These are phyloP conservation scores for Diutina pseudorugosa DNA, from an alignment of 1,139 yeast genomes.

Conservation along the genomic window DNA sequence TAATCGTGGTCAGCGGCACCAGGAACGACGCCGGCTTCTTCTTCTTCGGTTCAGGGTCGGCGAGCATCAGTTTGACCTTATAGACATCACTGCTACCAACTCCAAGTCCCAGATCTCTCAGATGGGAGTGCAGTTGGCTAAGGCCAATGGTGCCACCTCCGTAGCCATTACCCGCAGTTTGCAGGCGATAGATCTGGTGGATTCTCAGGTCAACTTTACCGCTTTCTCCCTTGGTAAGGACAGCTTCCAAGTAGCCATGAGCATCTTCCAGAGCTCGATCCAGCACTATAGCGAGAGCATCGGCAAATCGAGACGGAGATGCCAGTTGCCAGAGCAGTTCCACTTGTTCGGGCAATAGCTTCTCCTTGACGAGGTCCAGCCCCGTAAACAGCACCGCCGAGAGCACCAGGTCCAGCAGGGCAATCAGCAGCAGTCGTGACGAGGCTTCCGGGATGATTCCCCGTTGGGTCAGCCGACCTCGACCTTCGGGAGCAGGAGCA, in stretches of 20 bases:
- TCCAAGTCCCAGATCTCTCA: background rate
- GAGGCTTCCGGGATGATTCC: background rate
- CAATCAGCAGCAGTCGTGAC: background rate
- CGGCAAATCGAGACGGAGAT: background rate
- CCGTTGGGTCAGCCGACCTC: background rate
- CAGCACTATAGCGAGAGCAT: background rate
- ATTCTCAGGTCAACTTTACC: background rate
- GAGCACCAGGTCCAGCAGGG: background rate
- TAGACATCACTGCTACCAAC: background rate
- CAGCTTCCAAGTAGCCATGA: background rate
- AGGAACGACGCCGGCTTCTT: background rate
- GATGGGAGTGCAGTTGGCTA: background rate
- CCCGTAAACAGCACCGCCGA: background rate
- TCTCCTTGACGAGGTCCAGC: background rate
- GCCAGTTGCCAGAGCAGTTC: background rate
- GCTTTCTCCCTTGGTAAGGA: background rate
- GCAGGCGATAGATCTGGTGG: background rate
- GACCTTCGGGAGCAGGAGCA: background rate
- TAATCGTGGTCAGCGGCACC: constrained; percentile 2
- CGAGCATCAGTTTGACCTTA: constrained; percentile 1
- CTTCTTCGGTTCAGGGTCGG: background rate
- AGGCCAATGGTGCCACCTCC: background rate
- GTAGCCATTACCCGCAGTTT: background rate
- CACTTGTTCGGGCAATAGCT: background rate
- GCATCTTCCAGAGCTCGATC: background rate